Evolutionary conservation across 2,329 filamentous ascomycete genomes (phyloP).

Genomic region (Alternaria postmessia): DNA sequence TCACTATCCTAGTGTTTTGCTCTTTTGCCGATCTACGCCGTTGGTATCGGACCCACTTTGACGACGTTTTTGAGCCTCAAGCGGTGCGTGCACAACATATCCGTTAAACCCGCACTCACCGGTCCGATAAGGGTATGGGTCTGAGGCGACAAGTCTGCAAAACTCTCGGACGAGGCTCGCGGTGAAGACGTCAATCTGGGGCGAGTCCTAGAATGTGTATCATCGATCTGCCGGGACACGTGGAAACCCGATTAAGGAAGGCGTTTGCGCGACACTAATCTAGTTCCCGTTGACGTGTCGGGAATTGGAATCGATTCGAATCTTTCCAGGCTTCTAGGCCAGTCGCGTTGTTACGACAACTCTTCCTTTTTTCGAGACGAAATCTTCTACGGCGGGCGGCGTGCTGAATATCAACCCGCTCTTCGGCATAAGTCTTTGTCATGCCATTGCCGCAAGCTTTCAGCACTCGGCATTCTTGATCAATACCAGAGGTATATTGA

Average conservation of each 20-base stretch:
- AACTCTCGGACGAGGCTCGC: constrained; percentile 17
- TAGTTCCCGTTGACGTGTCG: constrained; percentile 15
- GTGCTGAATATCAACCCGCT: background rate
- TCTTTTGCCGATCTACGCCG: constrained; percentile 37
- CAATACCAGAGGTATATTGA: background rate
- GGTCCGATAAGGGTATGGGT: constrained; percentile 8
- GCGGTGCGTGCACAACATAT: constrained; percentile 4
- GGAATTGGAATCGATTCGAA: constrained; percentile 8
- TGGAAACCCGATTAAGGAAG: constrained; percentile 5
- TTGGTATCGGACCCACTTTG: constrained; percentile 22
- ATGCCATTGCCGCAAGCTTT: background rate
- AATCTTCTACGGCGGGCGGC: background rate
- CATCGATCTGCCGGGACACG: constrained; percentile 10
- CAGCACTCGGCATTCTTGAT: background rate
- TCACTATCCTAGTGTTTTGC: constrained; percentile 26
- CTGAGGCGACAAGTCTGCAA: constrained; percentile 12
- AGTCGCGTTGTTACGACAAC: background rate
- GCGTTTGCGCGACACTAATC: background rate
- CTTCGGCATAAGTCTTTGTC: background rate
- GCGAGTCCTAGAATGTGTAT: background rate
- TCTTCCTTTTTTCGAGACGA: background rate
- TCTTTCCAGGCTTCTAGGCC: constrained; percentile 1
- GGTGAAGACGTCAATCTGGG: constrained; percentile 13
- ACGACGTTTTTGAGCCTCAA: constrained; percentile 22
- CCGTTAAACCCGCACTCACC: constrained; percentile 10